Evolutionary conservation across 1,139 yeast genomes (phyloP).

Genomic region (Geotrichum carabidarum): DNA sequence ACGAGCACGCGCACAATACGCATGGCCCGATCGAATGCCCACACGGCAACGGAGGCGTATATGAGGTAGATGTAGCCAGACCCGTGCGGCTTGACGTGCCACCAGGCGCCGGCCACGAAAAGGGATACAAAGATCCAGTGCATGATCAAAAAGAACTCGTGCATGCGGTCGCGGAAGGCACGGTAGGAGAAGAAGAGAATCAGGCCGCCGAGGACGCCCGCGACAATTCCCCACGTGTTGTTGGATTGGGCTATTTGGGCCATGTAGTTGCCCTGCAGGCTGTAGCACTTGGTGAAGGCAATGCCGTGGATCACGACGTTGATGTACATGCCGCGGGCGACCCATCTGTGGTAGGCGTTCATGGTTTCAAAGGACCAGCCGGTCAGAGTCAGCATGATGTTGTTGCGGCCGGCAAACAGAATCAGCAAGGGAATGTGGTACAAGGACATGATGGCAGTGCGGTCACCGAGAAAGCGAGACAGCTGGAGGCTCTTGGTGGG

Average conservation of each 20-base stretch:
- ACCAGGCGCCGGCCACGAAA: slow-evolving; percentile 43
- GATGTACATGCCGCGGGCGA: slow-evolving; percentile 46
- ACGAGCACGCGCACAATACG: slow-evolving; percentile 36
- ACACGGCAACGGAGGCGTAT: slow-evolving; percentile 37
- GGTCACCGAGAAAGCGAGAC: slow-evolving; percentile 42
- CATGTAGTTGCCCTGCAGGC: neutral
- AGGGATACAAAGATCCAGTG: slow-evolving; percentile 49
- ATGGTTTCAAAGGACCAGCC: slow-evolving; percentile 59
- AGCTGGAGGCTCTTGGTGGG: neutral
- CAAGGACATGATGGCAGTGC: slow-evolving; percentile 56
- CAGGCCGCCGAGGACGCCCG: slow-evolving; percentile 41
- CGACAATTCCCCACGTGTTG: slow-evolving; percentile 46
- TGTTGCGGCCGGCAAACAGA: slow-evolving; percentile 59
- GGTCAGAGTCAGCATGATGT: slow-evolving; percentile 52
- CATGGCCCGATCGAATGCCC: slow-evolving; percentile 40
- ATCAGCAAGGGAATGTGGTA: slow-evolving; percentile 52
- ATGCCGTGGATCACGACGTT: slow-evolving; percentile 40
- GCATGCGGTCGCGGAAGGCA: slow-evolving; percentile 49
- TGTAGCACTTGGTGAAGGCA: slow-evolving; percentile 19
- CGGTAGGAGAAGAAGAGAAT: slow-evolving; percentile 48
- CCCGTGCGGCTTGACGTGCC: slow-evolving; percentile 37
- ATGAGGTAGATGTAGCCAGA: slow-evolving; percentile 43
- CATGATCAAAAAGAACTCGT: slow-evolving; percentile 56
- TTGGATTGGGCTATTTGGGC: neutral
- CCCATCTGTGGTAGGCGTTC: slow-evolving; percentile 58